phyloP scores from a whole-genome alignment of 208 protist species.

The Trypanosoma platydactyli region DNA sequence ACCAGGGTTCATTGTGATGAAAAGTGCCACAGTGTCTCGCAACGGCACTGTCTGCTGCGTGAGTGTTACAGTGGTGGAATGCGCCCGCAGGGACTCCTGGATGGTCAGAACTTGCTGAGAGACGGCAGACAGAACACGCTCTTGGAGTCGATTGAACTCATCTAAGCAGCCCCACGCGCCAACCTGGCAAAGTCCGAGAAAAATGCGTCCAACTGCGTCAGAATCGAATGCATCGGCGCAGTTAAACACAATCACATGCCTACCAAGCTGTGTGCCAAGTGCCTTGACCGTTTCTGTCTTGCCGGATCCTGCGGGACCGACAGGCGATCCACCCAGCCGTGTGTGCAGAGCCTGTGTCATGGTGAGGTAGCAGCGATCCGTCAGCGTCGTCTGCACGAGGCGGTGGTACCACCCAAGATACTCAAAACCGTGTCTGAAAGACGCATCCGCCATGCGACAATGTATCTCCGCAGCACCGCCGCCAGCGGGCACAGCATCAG shows the following conservation, averaged over 20 bases:
- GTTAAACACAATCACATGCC: conserved; percentile 99
- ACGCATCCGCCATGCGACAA: conserved; percentile 96
- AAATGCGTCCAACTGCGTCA: conserved; percentile 98
- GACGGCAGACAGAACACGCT: conserved; percentile 99
- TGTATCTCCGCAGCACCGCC: conserved; percentile 53
- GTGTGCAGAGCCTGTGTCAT: conserved; percentile 98
- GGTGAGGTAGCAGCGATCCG: conserved; percentile 98
- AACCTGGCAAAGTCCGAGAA: conserved; percentile 99
- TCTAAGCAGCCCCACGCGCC: conserved; percentile 99
- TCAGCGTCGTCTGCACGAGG: conserved; percentile 99
- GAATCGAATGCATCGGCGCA: conserved; percentile 99
- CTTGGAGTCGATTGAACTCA: conserved; percentile 99
- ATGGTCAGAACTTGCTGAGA: conserved; percentile 99
- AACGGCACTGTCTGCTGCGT: conserved; percentile 89
- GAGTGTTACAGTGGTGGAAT: conserved; percentile 84
- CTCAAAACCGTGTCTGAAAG: conserved; percentile 98
- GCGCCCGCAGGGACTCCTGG: conserved; percentile 89
- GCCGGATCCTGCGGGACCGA: conserved; percentile 97
- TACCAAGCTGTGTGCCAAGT: conserved; percentile 96
- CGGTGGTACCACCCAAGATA: conserved; percentile 97
- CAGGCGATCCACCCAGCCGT: conserved; percentile 96
- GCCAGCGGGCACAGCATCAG: neutral
- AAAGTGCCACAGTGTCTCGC: conserved; percentile 96
- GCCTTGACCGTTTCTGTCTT: conserved; percentile 99
- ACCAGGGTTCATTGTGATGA: conserved; percentile 99